Base-by-base conservation (phyloP, 495 filamentous ascomycete species). In the Darksidea phi region DNA sequence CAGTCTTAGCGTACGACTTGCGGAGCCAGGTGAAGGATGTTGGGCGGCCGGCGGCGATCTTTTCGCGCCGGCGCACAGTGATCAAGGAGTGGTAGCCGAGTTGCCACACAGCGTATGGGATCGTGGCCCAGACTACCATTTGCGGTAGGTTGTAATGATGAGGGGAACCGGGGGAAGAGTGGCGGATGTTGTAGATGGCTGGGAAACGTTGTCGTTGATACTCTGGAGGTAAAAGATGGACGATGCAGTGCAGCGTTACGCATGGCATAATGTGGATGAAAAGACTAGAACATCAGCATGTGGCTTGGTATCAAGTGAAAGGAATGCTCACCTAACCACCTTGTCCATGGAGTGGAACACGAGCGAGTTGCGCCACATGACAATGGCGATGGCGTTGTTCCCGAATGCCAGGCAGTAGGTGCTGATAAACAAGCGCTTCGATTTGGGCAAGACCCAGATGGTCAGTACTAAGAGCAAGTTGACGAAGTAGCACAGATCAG, bases 231-330 rank as follows among this genome's bases (percentile, higher is more conserved):
- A 91, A 79, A 47, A 97, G 78, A 70, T 98, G 94, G 38, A 95
- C 88, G 24, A 97, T 78, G 70, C 90, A 95, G 75, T 98, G 94
- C 45, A 97, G 79, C 21, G 91, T 87, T 8, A 89, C 91, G 48
- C 91, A 94, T 3, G 94, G 94, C 92, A 97, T 97, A 67, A 98
- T 96, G 75, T 98, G 94, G 64, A 98, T 96, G 77, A 98, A 97
- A 25, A 97, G 76, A 72, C 88, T 91, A 42, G 17, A 36, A 34
- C 25, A 28, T 57, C 24, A 68, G 46, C 18, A 46, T 10, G 41
- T 45, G 52, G 1, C 34, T 21, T 15, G 7, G 48, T n/a, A 13
- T 17, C 17, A 32, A 32, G 28, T 3, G 47, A 34, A 49, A 60
- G 10, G 24, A 21, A 46, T 25, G 59, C 75, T 68, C 76, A 87